A percentile compares a stretch with the other conserved stretches of the same genome.
These are phyloP conservation scores for Dunaliella sp. DNA, from an alignment of 139 green algal genomes.

Conservation along the genomic window DNA sequence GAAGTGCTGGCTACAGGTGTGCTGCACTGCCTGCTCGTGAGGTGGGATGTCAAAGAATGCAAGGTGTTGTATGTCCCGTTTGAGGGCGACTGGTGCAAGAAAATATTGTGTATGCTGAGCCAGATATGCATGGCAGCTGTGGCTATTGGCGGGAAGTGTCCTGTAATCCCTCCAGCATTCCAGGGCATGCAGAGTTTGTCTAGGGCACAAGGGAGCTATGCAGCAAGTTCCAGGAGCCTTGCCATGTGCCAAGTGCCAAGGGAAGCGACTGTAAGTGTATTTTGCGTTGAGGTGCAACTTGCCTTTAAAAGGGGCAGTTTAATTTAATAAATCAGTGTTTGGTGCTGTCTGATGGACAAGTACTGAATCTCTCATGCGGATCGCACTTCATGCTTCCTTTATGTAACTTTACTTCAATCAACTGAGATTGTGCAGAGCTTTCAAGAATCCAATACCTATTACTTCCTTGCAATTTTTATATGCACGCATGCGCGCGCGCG, in stretches of 20 bases:
- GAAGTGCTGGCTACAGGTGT: background rate
- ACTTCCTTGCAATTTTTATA: too few species aligned
- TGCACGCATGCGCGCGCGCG: too few species aligned
- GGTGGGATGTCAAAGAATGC: background rate
- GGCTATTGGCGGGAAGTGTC: background rate
- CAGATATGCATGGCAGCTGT: background rate
- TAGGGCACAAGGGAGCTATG: background rate
- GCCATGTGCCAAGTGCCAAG: background rate
- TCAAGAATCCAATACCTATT: too few species aligned
- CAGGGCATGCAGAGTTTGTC: background rate
- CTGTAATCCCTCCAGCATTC: background rate
- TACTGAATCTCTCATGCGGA: too few species aligned
- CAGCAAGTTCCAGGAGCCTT: background rate
- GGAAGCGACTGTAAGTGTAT: background rate
- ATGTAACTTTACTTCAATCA: too few species aligned
- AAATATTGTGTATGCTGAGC: background rate
- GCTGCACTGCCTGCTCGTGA: background rate
- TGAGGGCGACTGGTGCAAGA: background rate
- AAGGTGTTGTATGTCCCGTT: background rate
- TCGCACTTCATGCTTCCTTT: too few species aligned
- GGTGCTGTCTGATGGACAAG: background rate
- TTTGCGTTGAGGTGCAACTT: background rate
- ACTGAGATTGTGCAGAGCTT: too few species aligned
- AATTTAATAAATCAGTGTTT: background rate
- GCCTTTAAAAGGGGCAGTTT: background rate